Evolutionary conservation across 148 eudicot species (phyloP).

Genomic region (Rhododendron ferrugineum): DNA sequence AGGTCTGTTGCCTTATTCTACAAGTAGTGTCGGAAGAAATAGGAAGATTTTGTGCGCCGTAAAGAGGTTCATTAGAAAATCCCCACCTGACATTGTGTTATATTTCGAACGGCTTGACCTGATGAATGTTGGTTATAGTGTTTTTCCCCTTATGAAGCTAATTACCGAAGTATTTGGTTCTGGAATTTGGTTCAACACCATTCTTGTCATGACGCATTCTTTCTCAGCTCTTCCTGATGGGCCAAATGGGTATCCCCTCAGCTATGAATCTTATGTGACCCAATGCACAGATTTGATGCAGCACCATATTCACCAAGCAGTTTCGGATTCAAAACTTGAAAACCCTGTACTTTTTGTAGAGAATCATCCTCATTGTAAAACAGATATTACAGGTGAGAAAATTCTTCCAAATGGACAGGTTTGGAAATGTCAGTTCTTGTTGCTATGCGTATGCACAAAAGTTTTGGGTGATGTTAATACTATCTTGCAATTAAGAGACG

Average conservation of each 20-base stretch:
- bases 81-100: conserved; percentile 82
- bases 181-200: conserved; percentile 89
- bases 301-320: conserved; percentile 62
- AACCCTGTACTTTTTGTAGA: conserved; percentile 85
- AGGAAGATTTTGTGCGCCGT: conserved; percentile 63
- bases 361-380: conserved; percentile 69
- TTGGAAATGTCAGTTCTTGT: conserved; percentile 73
- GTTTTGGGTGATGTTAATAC: conserved; percentile 75
- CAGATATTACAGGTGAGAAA: conserved; percentile 66
- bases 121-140: conserved; percentile 59
- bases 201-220: conserved; percentile 88
- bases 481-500: conserved; percentile 56
- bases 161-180: conserved; percentile 80
- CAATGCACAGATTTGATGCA: conserved; percentile 67
- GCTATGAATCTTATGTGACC: conserved; percentile 66
- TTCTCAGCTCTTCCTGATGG: conserved; percentile 77
- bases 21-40: conserved; percentile 51
- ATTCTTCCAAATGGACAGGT: conserved; percentile 86
- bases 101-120: conserved; percentile 84
- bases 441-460: conserved; percentile 78
- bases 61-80: conserved; percentile 53
- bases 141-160: conserved; percentile 73
- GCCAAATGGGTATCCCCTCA: conserved; percentile 64
- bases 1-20: conserved; percentile 68
- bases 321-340: conserved; percentile 75